A percentile compares a stretch with the other conserved stretches of the same genome.
Conservation (phyloP, 1,284 basidiomycete species). For the Calocybe gambosa region DNA sequence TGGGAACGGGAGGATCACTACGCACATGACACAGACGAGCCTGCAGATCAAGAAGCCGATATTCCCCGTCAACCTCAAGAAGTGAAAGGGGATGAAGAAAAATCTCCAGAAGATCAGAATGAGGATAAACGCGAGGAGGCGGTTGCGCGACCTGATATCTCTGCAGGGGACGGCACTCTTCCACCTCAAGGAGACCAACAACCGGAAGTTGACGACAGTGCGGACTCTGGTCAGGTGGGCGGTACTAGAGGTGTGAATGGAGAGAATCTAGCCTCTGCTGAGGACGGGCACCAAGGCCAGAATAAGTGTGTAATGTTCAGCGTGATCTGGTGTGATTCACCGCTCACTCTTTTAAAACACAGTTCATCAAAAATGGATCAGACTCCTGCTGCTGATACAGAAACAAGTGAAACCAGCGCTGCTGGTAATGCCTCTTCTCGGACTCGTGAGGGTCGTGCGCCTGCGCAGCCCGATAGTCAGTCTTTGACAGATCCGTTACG, state of each 20-base stretch:
- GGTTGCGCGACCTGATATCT: conserved; percentile 34
- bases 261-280: conserved; percentile 22
- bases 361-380: conserved; percentile 20
- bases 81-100: conserved; percentile 16
- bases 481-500: conserved; percentile 61
- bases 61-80: conserved; percentile 34
- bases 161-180: conserved; percentile 29
- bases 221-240: conserved; percentile 27
- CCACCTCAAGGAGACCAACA: conserved; percentile 25
- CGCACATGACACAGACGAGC: conserved; percentile 26
- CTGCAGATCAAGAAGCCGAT: conserved; percentile 27
- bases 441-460: conserved; percentile 38
- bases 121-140: conserved; percentile 31
- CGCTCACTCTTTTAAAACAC: conserved; percentile 10
- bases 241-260: conserved; percentile 24
- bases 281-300: conserved; percentile 23
- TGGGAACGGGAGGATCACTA: conserved; percentile 37
- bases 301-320: conserved; percentile 27
- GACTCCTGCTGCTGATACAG: conserved; percentile 20
- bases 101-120: conserved; percentile 19
- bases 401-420: conserved; percentile 22
- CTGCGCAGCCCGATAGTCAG: conserved; percentile 34
- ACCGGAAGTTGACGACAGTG: conserved; percentile 24
- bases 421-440: conserved; percentile 35
- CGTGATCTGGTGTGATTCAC: not conserved